Evolutionary conservation across 331 rosid species (phyloP).

Genomic region (Quercus lobata): DNA sequence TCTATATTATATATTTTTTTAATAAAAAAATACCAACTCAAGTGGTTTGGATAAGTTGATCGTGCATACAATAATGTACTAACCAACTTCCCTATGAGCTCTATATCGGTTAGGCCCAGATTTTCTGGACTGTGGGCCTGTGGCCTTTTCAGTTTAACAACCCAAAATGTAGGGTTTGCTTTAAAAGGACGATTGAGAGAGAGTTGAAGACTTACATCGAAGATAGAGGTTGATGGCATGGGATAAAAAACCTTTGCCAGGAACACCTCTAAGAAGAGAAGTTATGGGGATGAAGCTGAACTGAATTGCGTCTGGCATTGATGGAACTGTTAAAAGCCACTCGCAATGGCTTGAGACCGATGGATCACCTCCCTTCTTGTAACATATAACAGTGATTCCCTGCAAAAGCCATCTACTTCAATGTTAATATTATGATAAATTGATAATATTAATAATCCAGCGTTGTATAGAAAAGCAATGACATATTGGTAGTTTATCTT

Average conservation of each 20-base stretch:
- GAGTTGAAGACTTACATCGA: slow-evolving; percentile 54
- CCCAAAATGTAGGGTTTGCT: not conserved
- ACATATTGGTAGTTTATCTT: too few relatives aligned
- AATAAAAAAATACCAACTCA: too few relatives aligned
- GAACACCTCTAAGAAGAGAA: slow-evolving; percentile 73
- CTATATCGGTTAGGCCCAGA: not conserved
- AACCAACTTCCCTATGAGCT: not conserved
- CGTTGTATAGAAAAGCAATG: too few relatives aligned
- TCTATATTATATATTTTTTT: too few relatives aligned
- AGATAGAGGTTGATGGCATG: slow-evolving; percentile 96
- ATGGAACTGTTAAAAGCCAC: slow-evolving; percentile 75
- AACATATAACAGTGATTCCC: slow-evolving; percentile 79
- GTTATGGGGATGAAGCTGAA: slow-evolving; percentile 72
- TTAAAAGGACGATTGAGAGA: not conserved
- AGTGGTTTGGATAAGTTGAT: too few relatives aligned
- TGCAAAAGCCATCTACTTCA: slow-evolving; percentile 21
- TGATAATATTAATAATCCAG: too few relatives aligned
- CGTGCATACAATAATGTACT: too few relatives aligned
- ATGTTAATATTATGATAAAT: too few relatives aligned
- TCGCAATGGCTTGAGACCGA: slow-evolving; percentile 57
- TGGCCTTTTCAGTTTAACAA: not conserved
- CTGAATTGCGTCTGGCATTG: slow-evolving; percentile 58
- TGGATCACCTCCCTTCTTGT: slow-evolving; percentile 75
- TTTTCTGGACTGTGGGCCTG: not conserved
- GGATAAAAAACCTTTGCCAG: slow-evolving; percentile 79